Evolutionary conservation across 106 monocot genomes (phyloP).

Genomic region (Phalaenopsis equestris): DNA sequence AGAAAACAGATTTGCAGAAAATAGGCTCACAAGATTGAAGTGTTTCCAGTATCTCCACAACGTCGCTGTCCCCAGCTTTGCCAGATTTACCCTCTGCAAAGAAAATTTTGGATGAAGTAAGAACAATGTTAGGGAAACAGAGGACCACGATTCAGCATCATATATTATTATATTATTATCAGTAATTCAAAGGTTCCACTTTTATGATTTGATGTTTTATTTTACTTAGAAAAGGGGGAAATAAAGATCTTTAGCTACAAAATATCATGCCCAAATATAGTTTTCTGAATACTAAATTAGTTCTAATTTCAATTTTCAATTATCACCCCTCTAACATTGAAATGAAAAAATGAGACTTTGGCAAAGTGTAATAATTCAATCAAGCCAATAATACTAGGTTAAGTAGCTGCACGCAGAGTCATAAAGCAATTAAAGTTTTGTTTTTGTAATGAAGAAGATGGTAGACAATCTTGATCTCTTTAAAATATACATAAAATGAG

Average conservation of each 20-base stretch:
- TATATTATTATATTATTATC: background rate
- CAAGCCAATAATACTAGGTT: background rate
- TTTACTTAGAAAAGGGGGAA: background rate
- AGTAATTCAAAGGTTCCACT: background rate
- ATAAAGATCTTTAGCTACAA: background rate
- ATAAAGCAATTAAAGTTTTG: too few relatives aligned
- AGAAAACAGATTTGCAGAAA: background rate
- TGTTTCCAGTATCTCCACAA: conserved; percentile 85
- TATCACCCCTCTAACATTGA: too few relatives aligned
- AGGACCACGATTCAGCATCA: background rate
- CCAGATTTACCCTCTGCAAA: conserved; percentile 57
- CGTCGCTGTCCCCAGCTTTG: conserved; percentile 57
- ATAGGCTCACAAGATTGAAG: conserved; percentile 55
- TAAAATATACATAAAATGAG: too few relatives aligned
- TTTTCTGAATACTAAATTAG: background rate
- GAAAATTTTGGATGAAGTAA: background rate
- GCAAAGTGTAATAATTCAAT: background rate
- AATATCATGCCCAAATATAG: background rate
- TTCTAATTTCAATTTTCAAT: too few relatives aligned
- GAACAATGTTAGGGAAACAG: background rate
- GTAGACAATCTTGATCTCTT: too few relatives aligned
- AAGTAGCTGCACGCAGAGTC: too few relatives aligned
- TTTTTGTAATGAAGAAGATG: too few relatives aligned
- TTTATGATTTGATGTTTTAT: background rate
- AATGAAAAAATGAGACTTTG: too few relatives aligned